A percentile compares a stretch with the other conserved stretches of the same genome.
Evolutionary conservation across 352 stramenopile species (phyloP).

Genomic region (Phytophthora lateralis): DNA sequence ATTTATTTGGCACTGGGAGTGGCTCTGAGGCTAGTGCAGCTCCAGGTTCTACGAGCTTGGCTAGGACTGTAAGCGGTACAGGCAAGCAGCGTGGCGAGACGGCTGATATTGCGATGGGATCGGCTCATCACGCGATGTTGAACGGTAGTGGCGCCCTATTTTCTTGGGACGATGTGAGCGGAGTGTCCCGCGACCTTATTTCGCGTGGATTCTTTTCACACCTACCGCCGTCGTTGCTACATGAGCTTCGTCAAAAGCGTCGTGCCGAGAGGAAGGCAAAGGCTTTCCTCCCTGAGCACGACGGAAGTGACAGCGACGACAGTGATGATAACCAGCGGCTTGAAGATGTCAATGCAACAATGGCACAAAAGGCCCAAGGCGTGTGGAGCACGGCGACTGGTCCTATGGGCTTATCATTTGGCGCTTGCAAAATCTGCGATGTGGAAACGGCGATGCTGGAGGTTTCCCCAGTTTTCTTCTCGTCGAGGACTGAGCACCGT

Average conservation of each 20-base stretch:
- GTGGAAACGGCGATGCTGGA: slow-evolving; percentile 78
- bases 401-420: slow-evolving; percentile 57
- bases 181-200: slow-evolving; percentile 62
- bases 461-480: slow-evolving; percentile 63
- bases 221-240: slow-evolving; percentile 48
- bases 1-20: slow-evolving; percentile 62
- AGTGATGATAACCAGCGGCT: slow-evolving; percentile 31
- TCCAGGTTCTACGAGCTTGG: not conserved
- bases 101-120: slow-evolving; percentile 40
- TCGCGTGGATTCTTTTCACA: slow-evolving; percentile 73
- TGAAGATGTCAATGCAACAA: slow-evolving; percentile 40
- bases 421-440: slow-evolving; percentile 62
- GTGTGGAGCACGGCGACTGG: slow-evolving; percentile 73
- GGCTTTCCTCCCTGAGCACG: slow-evolving; percentile 21
- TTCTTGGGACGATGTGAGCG: slow-evolving; percentile 75
- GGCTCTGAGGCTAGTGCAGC: slow-evolving; percentile 1
- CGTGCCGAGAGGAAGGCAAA: slow-evolving; percentile 31
- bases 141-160: slow-evolving; percentile 34
- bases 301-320: slow-evolving; percentile 31
- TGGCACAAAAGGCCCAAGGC: slow-evolving; percentile 52
- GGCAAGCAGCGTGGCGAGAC: slow-evolving; percentile 59
- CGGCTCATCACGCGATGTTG: slow-evolving; percentile 44
- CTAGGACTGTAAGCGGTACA: slow-evolving; percentile 1
- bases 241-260: slow-evolving; percentile 44
- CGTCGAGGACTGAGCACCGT: slow-evolving; percentile 37